Conservation (phyloP, 2,329 filamentous ascomycete genomes). For the Arachnopeziza araneosa region DNA sequence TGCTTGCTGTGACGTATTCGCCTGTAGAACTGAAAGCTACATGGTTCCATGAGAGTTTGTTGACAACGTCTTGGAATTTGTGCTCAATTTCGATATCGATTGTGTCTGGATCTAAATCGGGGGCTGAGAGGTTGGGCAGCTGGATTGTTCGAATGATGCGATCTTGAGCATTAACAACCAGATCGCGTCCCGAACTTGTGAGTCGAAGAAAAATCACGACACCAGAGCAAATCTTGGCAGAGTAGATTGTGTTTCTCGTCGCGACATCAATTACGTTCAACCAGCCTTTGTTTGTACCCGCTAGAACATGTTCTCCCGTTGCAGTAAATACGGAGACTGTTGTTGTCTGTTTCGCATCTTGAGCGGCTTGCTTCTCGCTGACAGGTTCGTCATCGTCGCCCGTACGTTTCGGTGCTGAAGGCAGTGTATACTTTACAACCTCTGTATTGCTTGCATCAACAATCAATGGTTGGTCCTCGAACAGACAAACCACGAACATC, state of each 20-base stretch:
- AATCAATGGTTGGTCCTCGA: slow-evolving; percentile 85
- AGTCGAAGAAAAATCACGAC: slow-evolving; percentile 85
- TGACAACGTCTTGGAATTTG: slow-evolving; percentile 97
- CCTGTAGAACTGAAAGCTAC: slow-evolving; percentile 91
- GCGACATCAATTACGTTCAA: slow-evolving; percentile 88
- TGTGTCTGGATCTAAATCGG: slow-evolving; percentile 73
- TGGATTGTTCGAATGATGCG: slow-evolving; percentile 90
- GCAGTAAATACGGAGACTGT: slow-evolving; percentile 87
- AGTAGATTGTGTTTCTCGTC: slow-evolving; percentile 79
- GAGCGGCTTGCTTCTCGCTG: slow-evolving; percentile 79
- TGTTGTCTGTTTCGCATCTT: slow-evolving; percentile 92
- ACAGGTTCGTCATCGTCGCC: slow-evolving; percentile 64
- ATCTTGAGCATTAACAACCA: slow-evolving; percentile 91
- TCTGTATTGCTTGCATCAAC: slow-evolving; percentile 70
- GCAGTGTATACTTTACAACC: slow-evolving; percentile 70
- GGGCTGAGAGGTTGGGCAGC: slow-evolving; percentile 68
- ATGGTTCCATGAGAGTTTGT: slow-evolving; percentile 92
- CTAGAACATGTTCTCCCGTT: slow-evolving; percentile 80
- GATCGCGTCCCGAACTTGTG: slow-evolving; percentile 75
- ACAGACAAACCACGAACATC: slow-evolving; percentile 84
- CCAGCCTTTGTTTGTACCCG: slow-evolving; percentile 92
- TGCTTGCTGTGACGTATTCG: slow-evolving; percentile 94
- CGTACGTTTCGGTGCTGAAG: slow-evolving; percentile 74
- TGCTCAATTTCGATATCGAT: slow-evolving; percentile 90
- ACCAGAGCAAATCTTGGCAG: slow-evolving; percentile 78